Base-by-base conservation (phyloP, 2,329 filamentous ascomycete genomes). In the Cladosporium sp. region DNA sequence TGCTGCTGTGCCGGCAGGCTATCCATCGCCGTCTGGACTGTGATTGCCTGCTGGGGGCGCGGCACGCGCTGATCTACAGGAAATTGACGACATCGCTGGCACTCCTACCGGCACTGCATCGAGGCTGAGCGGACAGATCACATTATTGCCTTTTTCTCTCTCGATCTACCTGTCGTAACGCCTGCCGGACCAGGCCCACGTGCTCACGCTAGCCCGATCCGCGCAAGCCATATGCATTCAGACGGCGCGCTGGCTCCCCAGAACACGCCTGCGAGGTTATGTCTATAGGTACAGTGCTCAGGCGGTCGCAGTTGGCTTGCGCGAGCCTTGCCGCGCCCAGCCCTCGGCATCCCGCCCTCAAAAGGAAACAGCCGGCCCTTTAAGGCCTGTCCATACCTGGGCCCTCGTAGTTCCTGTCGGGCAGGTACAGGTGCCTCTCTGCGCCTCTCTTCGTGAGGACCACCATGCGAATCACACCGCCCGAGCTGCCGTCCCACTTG, bases 401-500 rank as follows among this genome's bases (percentile, higher is more conserved):
- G 69, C 82, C 87, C 59, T 81, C 78, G 76, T 98, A 98, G 65
- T 86, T 83, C 66, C 87, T 87, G 76, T 98, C 92, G 41, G 93
- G 93, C 66, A 98, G 80, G 72, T 97, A 98, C 69, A 98, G 74
- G 77, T 97, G 93, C 74, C 93, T 83, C 73, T 93, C 84, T 6
- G 92, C 91, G 34, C 93, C 93, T 68, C 87, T 83, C 65, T 84
- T 84, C 58, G 92, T 98, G 73, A 98, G 75, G 55, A 98, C 93
- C 57, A 97, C 92, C 88, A 98, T 89, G 63, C 93, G 84, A 66
- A 98, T 98, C 56, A 98, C 93, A 75, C 93, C 93, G 61, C 93
- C 93, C 3, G 93, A 97, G 77, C 91, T 96, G 59, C 93, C 93
- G 70, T 98, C 93, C 93, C 93, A 98, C 76, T 95, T 95, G 80